Evolutionary conservation across 345 rosid genomes (phyloP), one percentile per base, ranked within the genome.

Genomic region (Hirschfeldia incana): DNA sequence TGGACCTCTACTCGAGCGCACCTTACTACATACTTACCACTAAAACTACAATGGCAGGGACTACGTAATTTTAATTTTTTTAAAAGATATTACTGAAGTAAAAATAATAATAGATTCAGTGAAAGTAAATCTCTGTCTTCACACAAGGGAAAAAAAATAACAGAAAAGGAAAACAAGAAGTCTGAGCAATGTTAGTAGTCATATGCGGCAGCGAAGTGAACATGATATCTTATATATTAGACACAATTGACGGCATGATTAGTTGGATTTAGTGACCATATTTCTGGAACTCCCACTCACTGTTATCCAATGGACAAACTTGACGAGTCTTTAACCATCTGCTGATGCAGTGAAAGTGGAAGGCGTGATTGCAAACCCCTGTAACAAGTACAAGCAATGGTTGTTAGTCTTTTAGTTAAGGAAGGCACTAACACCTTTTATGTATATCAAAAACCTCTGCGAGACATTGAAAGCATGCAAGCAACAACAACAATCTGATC

Each of bases 221-320:
- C 34, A 26, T 34, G 74, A 49, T 15, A 34, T 68, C 61, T 74
- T 80, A 36, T 39, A 39, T 46, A 67, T 27, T 73, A 33, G 34
- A 69, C 70, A 37, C 75, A 79, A 29, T 37, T 68, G 67, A 37
- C 2, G 69, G 42, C 8, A 60, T n/a, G 64, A 60, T 46, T 59
- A 5, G 2, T 34, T 34, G 4, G 32, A 29, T 29, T 63, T 89
- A 95, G 88, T 93, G 98, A 68, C 99, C 98, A 59, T 95, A 95
- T 69, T 95, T 95, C 85, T 93, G 99, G 78, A 95, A 95, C 87
- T 95, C 98, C 99, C 99, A 95, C 84, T 93, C 99, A 4, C 97
- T 92, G 85, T 95, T 95, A 83, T 95, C 99, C 34, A 95, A 74
- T 39, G 99, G 99, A 32, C 99, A 95, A 29, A 95, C 99, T 95